Conservation (phyloP, 2,329 filamentous ascomycete genomes). For the Diaporthe batatas region DNA sequence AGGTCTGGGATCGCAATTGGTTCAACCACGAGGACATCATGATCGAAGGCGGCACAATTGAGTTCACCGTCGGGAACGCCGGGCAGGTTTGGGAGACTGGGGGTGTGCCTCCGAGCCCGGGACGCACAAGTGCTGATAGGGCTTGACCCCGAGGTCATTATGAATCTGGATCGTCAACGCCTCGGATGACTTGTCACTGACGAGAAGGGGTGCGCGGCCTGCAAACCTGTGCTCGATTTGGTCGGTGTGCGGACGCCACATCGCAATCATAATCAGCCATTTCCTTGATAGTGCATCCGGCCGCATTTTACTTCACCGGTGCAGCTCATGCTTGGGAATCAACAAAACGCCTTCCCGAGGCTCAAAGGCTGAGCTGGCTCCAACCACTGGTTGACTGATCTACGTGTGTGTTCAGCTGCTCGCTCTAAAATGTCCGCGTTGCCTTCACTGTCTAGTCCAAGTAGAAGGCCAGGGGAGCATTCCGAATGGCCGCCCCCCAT, state of each 20-base stretch:
- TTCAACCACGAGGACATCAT: slow-evolving; percentile 65
- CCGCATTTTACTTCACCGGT: not conserved
- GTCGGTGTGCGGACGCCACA: not conserved
- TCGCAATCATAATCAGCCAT: not conserved
- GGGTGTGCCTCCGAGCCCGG: slow-evolving; percentile 64
- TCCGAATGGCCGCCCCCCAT: not conserved
- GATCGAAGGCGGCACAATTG: slow-evolving; percentile 58
- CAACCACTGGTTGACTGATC: not conserved
- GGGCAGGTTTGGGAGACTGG: slow-evolving; percentile 61
- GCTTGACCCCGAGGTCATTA: not conserved
- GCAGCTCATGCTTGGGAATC: not conserved
- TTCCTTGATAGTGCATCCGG: not conserved
- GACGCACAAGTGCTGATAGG: slow-evolving; percentile 1
- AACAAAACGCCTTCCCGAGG: not conserved
- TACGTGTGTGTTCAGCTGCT: not conserved
- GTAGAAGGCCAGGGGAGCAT: not conserved
- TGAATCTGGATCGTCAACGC: not conserved
- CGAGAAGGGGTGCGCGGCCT: not conserved
- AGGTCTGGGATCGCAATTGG: slow-evolving; percentile 67
- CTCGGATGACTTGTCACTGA: not conserved
- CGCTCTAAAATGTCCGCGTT: not conserved
- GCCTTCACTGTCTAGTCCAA: not conserved
- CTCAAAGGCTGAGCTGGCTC: not conserved
- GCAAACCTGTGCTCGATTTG: not conserved
- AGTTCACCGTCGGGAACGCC: slow-evolving; percentile 60